Evolutionary conservation across 179 eudicot species (phyloP), one percentile per base, ranked within the genome.

Genomic region (Spergularia azorica): DNA sequence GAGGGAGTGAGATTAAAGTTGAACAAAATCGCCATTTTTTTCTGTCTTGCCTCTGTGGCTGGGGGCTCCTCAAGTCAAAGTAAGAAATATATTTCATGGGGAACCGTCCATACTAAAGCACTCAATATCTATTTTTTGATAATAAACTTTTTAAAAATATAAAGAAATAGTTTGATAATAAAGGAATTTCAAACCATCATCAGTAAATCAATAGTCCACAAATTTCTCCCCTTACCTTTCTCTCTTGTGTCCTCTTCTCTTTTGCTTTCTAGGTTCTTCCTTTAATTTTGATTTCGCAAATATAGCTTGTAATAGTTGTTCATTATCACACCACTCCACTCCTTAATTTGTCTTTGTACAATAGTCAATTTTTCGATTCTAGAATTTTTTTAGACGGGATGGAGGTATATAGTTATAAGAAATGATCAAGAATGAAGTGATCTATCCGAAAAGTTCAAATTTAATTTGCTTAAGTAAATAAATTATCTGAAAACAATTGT

Each of bases 1-100:
- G 50, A 32, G 82, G 32, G 52, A 11, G 17, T 9, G 8, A 7
- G 17, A 60, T 21, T 7, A 18, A 59, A 59, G 63, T 3, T 59
- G 0, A 66, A 61, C n/a, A 67, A 39, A 16, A 63, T 61, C 20
- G 6, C 48, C 56, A 62, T 64, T 64, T 71, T 64, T 39, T 62
- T 41, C 11, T 52, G 14, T 68, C n/a, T 26, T 26, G 32, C 57
- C 6, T 43, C 48, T 80, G 79, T 76, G 67, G 73, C 38, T 72
- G 73, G 79, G 80, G 76, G 72, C 67, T 80, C 74, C 36, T 69
- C 82, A 83, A 85, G 86, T 80, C 86, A 86, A 86, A 79, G 74
- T 66, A 64, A 66, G 14, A 48, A 14, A 77, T 58, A 63, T 58
- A n/a, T 79, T 79, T 84, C 79, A 81, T 79, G 75, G 74, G 73